Base-by-base conservation (phyloP, 179 eudicot species). In the Heliamphora pulchella region DNA sequence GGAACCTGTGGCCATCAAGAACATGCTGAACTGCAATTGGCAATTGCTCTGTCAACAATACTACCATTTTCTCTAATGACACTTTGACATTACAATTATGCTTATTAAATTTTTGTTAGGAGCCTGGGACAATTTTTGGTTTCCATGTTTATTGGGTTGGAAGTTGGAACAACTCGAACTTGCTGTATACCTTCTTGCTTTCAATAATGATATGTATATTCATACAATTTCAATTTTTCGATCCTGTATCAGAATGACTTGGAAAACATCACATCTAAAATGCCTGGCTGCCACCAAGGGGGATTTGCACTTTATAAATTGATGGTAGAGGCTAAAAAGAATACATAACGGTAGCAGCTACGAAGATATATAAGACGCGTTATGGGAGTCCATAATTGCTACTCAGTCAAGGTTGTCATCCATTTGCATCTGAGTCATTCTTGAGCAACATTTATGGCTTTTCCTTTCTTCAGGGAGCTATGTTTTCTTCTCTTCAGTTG, bases 211-310 rank as follows among this genome's bases (percentile, higher is more conserved):
- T 80, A n/a, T 6, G 9, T 44, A 64, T 54, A 68, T 44, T 51
- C 22, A 8, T 63, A 46, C 22, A 47, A 8, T 55, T 55, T 76
- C 22, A 44, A 11, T 47, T 50, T 59, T 61, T 74, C 11, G 69
- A 70, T 55, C 46, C 13, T 61, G 46, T 69, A 74, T 84, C 91
- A 95, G 98, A 87, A 81, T 79, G 94, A 95, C 22, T 73, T 95
- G 81, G 90, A 85, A 82, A 89, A 61, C 53, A 76, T 90, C 89
- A 81, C 92, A 54, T 78, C 86, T 55, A 89, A 92, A 83, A 95
- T 95, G 98, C 97, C 98, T 78, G 98, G 98, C 76, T 95, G 98
- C 83, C 98, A 95, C 86, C 92, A 86, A 83, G 97, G 98, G 65
- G 98, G 97, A 66, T 88, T 79, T 75, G 94, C 94, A 50, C 94